Evolutionary conservation across 2,329 filamentous ascomycete species (phyloP).

Genomic region (Aspergillus fructus): DNA sequence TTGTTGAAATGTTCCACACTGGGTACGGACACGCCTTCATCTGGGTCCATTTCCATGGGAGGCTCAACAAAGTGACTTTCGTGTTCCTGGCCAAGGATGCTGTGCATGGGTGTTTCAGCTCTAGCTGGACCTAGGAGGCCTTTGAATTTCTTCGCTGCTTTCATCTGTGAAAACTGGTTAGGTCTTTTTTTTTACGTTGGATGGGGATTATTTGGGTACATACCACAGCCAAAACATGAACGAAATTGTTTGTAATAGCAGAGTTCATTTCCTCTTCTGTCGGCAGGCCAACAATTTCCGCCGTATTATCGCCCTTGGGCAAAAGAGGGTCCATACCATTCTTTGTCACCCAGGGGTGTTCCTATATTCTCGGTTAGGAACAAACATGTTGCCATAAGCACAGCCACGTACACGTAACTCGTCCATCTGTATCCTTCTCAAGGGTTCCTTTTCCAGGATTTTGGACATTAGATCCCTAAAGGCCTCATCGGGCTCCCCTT

Average conservation of each 20-base stretch:
- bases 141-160: conserved; percentile 89
- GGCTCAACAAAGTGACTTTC: conserved; percentile 57
- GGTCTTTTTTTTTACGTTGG: neutral
- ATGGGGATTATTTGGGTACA: conserved; percentile 5
- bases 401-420: conserved; percentile 68
- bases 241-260: conserved; percentile 88
- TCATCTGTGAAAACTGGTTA: conserved; percentile 59
- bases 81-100: conserved; percentile 58
- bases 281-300: conserved; percentile 74
- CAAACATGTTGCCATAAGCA: neutral
- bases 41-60: conserved; percentile 52
- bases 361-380: conserved; percentile 49
- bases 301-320: conserved; percentile 80
- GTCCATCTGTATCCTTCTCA: conserved; percentile 77
- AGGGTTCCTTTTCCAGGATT: conserved; percentile 81
- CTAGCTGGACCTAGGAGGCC: conserved; percentile 62
- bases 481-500: conserved; percentile 61
- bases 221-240: conserved; percentile 80
- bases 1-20: conserved; percentile 17
- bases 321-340: conserved; percentile 74
- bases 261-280: conserved; percentile 88
- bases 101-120: conserved; percentile 52
- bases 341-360: conserved; percentile 90
- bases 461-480: conserved; percentile 73
- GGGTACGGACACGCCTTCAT: conserved; percentile 30